Conservation (phyloP, 2,329 filamentous ascomycete genomes). For the Fusarium virguliforme region DNA sequence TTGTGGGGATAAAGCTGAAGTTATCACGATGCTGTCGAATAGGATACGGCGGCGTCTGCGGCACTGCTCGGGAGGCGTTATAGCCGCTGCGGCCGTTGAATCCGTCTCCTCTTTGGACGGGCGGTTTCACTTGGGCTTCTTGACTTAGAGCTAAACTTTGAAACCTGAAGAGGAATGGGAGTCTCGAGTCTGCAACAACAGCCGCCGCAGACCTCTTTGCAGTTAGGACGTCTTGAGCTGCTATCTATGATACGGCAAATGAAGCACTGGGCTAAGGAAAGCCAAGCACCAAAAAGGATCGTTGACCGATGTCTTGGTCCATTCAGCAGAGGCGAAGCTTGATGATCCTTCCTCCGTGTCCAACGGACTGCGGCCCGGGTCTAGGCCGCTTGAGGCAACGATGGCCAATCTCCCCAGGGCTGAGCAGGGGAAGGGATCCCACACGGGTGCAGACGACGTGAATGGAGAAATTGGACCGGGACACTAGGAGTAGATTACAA, state of each 20-base stretch:
- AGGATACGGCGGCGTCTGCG: background rate
- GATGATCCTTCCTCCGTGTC: background rate
- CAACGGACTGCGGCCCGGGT: slow-evolving; percentile 1
- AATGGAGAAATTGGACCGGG: slow-evolving; percentile 4
- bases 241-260: slow-evolving; percentile 8
- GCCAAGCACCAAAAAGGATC: background rate
- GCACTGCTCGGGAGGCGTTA: slow-evolving; percentile 7
- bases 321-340: background rate
- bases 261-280: background rate
- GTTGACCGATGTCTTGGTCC: background rate
- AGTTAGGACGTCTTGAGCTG: background rate
- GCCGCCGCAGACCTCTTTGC: background rate
- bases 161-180: background rate
- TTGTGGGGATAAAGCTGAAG: background rate
- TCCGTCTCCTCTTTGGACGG: background rate
- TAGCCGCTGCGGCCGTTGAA: slow-evolving; percentile 7
- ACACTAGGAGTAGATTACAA: slow-evolving; percentile 2
- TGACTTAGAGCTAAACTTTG: background rate
- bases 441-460: background rate
- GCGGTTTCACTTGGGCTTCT: slow-evolving; percentile 4
- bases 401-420: slow-evolving; percentile 17
- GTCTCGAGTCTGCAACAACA: slow-evolving; percentile 5
- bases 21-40: background rate
- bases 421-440: slow-evolving; percentile 25
- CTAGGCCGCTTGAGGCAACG: slow-evolving; percentile 22